Evolutionary conservation across 768 basidiomycete species (phyloP).

Genomic region (Dentipellis fragilis): DNA sequence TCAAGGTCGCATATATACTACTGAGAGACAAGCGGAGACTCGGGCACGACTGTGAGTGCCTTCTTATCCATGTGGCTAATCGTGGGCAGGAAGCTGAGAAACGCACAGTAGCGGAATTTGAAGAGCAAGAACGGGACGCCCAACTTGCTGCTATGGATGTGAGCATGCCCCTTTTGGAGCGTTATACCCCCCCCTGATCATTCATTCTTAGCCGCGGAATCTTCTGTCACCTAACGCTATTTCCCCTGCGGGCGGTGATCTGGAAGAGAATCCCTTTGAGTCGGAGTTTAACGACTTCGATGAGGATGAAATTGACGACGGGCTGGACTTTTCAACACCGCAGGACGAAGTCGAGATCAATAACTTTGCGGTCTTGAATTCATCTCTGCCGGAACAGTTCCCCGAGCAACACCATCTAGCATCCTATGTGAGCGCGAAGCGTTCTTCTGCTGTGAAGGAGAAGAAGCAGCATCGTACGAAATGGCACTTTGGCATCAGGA

Average conservation of each 20-base stretch:
- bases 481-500: slow-evolving; percentile 98
- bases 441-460: slow-evolving; percentile 33
- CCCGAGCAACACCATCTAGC: slow-evolving; percentile 64
- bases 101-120: slow-evolving; percentile 56
- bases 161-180: slow-evolving; percentile 21
- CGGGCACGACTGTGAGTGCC: slow-evolving; percentile 69
- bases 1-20: slow-evolving; percentile 95
- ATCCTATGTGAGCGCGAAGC: slow-evolving; percentile 50
- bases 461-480: slow-evolving; percentile 74
- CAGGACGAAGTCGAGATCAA: slow-evolving; percentile 34
- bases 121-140: slow-evolving; percentile 81
- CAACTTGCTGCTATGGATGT: slow-evolving; percentile 75
- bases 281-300: slow-evolving; percentile 51
- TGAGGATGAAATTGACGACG: slow-evolving; percentile 44
- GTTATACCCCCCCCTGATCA: slow-evolving; percentile 5
- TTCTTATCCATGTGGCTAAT: slow-evolving; percentile 8
- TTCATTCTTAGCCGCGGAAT: slow-evolving; percentile 48
- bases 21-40: slow-evolving; percentile 80
- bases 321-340: slow-evolving; percentile 38
- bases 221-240: slow-evolving; percentile 55
- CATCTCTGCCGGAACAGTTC: slow-evolving; percentile 58
- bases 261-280: slow-evolving; percentile 76
- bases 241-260: slow-evolving; percentile 49
- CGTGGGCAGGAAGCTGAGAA: not conserved
- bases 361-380: slow-evolving; percentile 84